Conservation (phyloP, 257 asterid species). For the Datura wrightii region DNA sequence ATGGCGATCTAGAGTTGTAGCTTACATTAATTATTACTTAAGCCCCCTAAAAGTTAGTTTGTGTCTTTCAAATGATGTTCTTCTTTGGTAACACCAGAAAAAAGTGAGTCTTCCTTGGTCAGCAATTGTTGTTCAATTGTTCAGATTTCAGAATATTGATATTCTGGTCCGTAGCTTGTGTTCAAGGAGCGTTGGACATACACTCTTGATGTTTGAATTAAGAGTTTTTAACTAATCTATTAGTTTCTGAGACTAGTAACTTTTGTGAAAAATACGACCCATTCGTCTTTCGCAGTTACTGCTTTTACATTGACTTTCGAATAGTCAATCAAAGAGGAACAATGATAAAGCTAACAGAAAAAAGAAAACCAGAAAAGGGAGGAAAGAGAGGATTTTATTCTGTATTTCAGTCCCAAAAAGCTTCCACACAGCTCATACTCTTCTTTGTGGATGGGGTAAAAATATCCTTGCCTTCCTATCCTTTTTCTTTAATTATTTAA, state of each 20-base stretch:
- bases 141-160: background rate
- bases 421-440: background rate
- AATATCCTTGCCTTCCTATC: background rate
- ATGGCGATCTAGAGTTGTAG: background rate
- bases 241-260: background rate
- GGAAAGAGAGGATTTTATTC: background rate
- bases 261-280: background rate
- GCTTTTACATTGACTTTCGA: background rate
- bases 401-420: background rate
- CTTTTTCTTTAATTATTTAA: background rate
- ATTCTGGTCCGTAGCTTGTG: background rate
- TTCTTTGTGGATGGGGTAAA: constrained; percentile 1
- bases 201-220: background rate
- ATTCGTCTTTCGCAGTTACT: background rate
- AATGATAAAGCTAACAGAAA: background rate
- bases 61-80: constrained; percentile 11
- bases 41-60: constrained; percentile 8
- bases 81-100: constrained; percentile 2
- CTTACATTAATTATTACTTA: background rate
- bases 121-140: background rate
- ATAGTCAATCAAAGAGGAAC: background rate
- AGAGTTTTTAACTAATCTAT: background rate
- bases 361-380: background rate
- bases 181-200: constrained; percentile 2
- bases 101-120: constrained; percentile 2